phyloP scores from a whole-genome alignment of 1,139 yeast species.

The Yamadazyma friedrichii region DNA sequence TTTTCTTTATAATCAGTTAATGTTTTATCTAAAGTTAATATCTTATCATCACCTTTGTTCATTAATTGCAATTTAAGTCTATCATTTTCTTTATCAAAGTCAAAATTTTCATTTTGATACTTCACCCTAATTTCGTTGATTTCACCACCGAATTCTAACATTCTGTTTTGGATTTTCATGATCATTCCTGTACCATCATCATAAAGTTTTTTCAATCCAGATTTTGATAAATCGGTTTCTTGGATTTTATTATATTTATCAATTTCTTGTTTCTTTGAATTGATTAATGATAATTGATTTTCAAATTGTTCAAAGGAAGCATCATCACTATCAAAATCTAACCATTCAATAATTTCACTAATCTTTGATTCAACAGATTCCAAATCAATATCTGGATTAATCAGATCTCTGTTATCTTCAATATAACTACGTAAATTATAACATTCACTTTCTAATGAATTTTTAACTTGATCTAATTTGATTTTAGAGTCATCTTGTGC shows the following conservation, averaged over 20 bases:
- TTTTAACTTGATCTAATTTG: conserved; percentile 48
- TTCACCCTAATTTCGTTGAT: conserved; percentile 38
- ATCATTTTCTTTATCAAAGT: conserved; percentile 51
- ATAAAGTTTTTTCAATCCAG: conserved; percentile 37
- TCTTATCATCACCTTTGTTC: conserved; percentile 35
- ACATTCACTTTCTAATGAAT: conserved; percentile 55
- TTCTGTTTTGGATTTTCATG: conserved; percentile 41
- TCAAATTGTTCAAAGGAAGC: conserved; percentile 45
- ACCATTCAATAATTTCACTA: conserved; percentile 66
- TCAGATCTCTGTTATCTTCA: conserved; percentile 45
- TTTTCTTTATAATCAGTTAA: conserved; percentile 35
- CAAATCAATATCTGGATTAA: conserved; percentile 36
- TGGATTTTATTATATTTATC: conserved; percentile 24
- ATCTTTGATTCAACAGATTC: conserved; percentile 27
- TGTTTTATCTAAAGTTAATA: conserved; percentile 32
- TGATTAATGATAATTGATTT: conserved; percentile 22
- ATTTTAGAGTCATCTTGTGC: conserved; percentile 47
- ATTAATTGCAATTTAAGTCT: conserved; percentile 32
- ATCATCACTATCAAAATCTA: conserved; percentile 69
- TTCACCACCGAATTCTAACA: conserved; percentile 46
- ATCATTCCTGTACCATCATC: conserved; percentile 40
- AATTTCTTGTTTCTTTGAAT: conserved; percentile 21
- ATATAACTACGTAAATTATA: conserved; percentile 56
- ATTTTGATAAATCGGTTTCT: conserved; percentile 32
- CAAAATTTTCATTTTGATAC: conserved; percentile 41